phyloP scores from a whole-genome alignment of 2,329 filamentous ascomycete genomes.

The Phialophora verrucosa region DNA sequence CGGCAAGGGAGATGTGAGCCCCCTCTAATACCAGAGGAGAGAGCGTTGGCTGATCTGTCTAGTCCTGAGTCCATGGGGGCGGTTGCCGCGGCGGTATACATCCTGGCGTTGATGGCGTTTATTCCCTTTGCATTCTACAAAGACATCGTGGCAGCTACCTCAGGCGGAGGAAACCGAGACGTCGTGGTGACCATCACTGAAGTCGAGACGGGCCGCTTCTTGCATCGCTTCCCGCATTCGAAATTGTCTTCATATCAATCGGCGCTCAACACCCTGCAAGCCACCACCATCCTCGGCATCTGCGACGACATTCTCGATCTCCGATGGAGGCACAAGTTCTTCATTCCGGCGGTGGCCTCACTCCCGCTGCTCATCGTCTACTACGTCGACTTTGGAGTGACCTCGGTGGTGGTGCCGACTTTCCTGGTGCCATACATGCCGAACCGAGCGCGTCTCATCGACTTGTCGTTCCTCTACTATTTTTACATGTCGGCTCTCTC shows the following conservation, averaged over 20 bases:
- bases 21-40: neutral
- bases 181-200: slow-evolving; percentile 75
- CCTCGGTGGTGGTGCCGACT: slow-evolving; percentile 88
- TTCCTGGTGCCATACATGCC: slow-evolving; percentile 78
- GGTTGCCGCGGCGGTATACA: slow-evolving; percentile 88
- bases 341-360: slow-evolving; percentile 92
- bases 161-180: slow-evolving; percentile 89
- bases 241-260: slow-evolving; percentile 97
- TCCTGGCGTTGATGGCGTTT: slow-evolving; percentile 86
- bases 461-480: slow-evolving; percentile 87
- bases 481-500: slow-evolving; percentile 94
- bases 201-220: slow-evolving; percentile 79
- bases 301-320: slow-evolving; percentile 98
- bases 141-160: slow-evolving; percentile 93
- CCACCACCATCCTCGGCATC: slow-evolving; percentile 86
- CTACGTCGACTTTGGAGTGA: slow-evolving; percentile 98
- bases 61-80: slow-evolving; percentile 95
- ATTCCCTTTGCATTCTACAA: slow-evolving; percentile 98
- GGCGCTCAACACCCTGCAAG: slow-evolving; percentile 89
- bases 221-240: slow-evolving; percentile 92
- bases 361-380: slow-evolving; percentile 95
- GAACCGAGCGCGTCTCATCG: slow-evolving; percentile 71
- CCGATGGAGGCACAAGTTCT: slow-evolving; percentile 97
- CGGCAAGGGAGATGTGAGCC: slow-evolving; percentile 73
- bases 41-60: slow-evolving; percentile 12